A percentile compares a stretch with the other conserved stretches of the same genome.
These are phyloP conservation scores for Lachnellula occidentalis DNA, from an alignment of 2,329 filamentous ascomycete genomes.

Conservation along the genomic window DNA sequence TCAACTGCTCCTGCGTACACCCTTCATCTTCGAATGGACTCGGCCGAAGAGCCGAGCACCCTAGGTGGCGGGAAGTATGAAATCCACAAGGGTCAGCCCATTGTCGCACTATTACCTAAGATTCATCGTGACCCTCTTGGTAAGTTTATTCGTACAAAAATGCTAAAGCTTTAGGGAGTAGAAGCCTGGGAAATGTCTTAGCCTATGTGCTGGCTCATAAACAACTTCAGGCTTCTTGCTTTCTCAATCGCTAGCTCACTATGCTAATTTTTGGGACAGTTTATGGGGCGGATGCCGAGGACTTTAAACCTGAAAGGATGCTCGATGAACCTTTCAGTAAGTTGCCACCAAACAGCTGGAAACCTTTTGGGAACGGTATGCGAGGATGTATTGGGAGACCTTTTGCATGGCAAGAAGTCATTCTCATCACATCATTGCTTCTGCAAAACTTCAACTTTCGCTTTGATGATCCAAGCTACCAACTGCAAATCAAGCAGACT, in stretches of 20 bases:
- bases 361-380: conserved; percentile 70
- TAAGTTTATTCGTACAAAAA: no score
- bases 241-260: no score
- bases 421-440: conserved; percentile 56
- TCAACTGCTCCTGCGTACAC: conserved; percentile 55
- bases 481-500: conserved; percentile 48
- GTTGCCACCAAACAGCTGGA: conserved; percentile 59
- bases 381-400: conserved; percentile 67
- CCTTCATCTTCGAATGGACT: conserved; percentile 38
- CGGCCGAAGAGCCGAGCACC: conserved; percentile 36
- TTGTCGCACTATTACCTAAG: conserved; percentile 45
- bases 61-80: conserved; percentile 27
- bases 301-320: conserved; percentile 70
- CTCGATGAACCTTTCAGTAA: conserved; percentile 62
- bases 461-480: conserved; percentile 55
- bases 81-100: conserved; percentile 43
- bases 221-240: no score
- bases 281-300: conserved; percentile 58
- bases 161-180: no score
- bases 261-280: conserved; percentile 32
- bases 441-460: conserved; percentile 68
- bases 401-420: conserved; percentile 70
- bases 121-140: conserved; percentile 54
- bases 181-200: no score
- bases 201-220: no score